These are phyloP conservation scores for Coemansia guatemalensis DNA, from an alignment of 192 early-diverging fungal species.

Conservation along the genomic window DNA sequence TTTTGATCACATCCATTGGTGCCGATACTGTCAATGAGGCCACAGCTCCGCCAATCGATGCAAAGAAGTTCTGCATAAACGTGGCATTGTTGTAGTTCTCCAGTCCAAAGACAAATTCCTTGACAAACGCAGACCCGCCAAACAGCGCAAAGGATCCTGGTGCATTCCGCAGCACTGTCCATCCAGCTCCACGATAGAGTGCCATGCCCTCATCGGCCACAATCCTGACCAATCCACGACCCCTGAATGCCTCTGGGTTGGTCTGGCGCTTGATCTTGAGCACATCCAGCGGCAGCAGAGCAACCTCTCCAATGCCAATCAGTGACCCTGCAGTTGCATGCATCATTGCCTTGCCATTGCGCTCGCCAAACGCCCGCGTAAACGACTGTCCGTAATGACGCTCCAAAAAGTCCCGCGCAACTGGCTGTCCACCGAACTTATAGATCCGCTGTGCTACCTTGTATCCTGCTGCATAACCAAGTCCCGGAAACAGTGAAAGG, in stretches of 20 bases:
- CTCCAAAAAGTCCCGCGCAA: conserved; percentile 91
- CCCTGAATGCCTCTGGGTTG: conserved; percentile 84
- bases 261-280: conserved; percentile 99
- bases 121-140: conserved; percentile 90
- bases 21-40: conserved; percentile 93
- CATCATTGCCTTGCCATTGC: conserved; percentile 93
- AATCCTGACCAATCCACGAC: conserved; percentile 76
- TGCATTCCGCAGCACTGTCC: conserved; percentile 97
- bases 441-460: conserved; percentile 97
- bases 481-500: conserved; percentile 92
- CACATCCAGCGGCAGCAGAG: conserved; percentile 92
- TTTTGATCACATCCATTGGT: conserved; percentile 99
- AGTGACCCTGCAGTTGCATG: conserved; percentile 96
- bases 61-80: conserved; percentile 97
- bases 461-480: conserved; percentile 98
- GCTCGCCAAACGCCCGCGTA: conserved; percentile 83
- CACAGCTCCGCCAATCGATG: conserved; percentile 94
- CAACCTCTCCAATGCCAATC: conserved; percentile 97
- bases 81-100: conserved; percentile 94
- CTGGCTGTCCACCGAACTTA: conserved; percentile 99
- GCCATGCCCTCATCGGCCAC: conserved; percentile 87
- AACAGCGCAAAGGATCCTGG: conserved; percentile 97
- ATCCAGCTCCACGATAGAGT: conserved; percentile 92
- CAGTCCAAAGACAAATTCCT: conserved; percentile 89
- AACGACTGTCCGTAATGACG: conserved; percentile 77